phyloP scores from a whole-genome alignment of 495 filamentous ascomycete species.

The Aspergillus funiculosus region DNA sequence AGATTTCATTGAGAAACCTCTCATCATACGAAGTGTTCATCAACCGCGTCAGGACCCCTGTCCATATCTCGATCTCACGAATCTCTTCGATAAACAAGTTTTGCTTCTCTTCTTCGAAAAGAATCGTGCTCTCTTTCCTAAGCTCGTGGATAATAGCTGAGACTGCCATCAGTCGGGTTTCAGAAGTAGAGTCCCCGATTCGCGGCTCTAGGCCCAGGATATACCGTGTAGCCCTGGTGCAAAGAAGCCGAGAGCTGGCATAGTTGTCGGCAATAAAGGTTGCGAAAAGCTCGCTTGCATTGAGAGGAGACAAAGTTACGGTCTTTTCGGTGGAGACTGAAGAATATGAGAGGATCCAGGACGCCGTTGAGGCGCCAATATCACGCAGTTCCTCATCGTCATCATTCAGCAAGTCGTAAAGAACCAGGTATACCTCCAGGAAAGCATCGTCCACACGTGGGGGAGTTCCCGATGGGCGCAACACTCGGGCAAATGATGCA shows the following conservation, averaged over 20 bases:
- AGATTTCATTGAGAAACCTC: slow-evolving; percentile 26
- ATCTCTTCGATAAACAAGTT: slow-evolving; percentile 84
- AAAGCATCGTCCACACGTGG: slow-evolving; percentile 27
- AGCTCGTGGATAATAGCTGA: slow-evolving; percentile 42
- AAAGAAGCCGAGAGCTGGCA: slow-evolving; percentile 30
- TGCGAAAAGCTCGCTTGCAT: slow-evolving; percentile 43
- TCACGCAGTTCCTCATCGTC: slow-evolving; percentile 86
- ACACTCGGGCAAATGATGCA: slow-evolving; percentile 26
- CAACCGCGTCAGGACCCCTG: slow-evolving; percentile 37
- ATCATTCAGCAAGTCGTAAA: slow-evolving; percentile 69
- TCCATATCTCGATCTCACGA: slow-evolving; percentile 63
- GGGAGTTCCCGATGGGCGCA: slow-evolving; percentile 24
- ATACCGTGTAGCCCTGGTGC: slow-evolving; percentile 26
- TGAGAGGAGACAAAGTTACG: slow-evolving; percentile 38
- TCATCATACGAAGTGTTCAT: slow-evolving; percentile 20
- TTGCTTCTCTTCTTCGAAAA: slow-evolving; percentile 86
- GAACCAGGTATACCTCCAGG: slow-evolving; percentile 43
- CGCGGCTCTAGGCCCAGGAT: slow-evolving; percentile 23
- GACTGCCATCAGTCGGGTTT: slow-evolving; percentile 30
- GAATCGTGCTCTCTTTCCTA: slow-evolving; percentile 56
- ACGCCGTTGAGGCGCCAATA: slow-evolving; percentile 50
- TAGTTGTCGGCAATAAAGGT: slow-evolving; percentile 39
- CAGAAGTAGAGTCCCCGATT: slow-evolving; percentile 20
- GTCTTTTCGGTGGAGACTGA: slow-evolving; percentile 26
- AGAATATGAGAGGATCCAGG: slow-evolving; percentile 38